These are phyloP conservation scores for Lichtheimia ramosa DNA, from an alignment of 371 early-diverging fungal genomes.

Conservation along the genomic window DNA sequence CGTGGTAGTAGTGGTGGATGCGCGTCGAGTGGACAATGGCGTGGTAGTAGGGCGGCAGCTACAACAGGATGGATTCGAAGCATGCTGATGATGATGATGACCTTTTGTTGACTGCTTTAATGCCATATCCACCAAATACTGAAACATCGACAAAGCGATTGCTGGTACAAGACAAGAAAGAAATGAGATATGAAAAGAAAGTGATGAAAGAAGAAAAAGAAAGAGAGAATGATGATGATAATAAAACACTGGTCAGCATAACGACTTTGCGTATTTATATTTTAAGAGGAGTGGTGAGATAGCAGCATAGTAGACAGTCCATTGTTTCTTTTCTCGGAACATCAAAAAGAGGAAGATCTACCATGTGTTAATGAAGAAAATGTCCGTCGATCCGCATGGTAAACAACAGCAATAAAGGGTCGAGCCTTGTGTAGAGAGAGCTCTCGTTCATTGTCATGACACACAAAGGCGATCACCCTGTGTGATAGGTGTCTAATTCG, in stretches of 20 bases:
- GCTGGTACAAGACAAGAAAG: too few relatives aligned
- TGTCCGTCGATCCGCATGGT: conserved; percentile 8
- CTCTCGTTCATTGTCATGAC: not conserved
- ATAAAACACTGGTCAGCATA: not conserved
- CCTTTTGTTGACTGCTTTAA: not conserved
- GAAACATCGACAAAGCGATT: not conserved
- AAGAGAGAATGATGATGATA: not conserved
- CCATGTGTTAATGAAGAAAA: conserved; percentile 11
- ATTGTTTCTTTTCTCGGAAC: conserved; percentile 13
- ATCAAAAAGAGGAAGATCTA: conserved; percentile 6
- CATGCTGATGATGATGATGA: too few relatives aligned
- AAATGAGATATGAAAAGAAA: too few relatives aligned
- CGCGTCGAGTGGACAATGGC: too few relatives aligned
- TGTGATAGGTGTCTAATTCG: not conserved
- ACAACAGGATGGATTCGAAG: too few relatives aligned
- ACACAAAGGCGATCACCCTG: not conserved
- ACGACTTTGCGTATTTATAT: conserved; percentile 4
- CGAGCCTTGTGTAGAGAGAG: not conserved
- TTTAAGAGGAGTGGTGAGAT: not conserved
- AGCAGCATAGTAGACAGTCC: not conserved
- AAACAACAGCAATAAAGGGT: conserved; percentile 1
- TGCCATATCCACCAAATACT: not conserved
- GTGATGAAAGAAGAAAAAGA: not conserved
- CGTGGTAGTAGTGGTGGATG: too few relatives aligned
- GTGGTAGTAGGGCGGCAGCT: too few relatives aligned